Percentiles rank a stretch among this genome's conserved stretches.
These are phyloP conservation scores for Boletellus ananas DNA, from an alignment of 768 basidiomycete genomes.

Conservation along the genomic window DNA sequence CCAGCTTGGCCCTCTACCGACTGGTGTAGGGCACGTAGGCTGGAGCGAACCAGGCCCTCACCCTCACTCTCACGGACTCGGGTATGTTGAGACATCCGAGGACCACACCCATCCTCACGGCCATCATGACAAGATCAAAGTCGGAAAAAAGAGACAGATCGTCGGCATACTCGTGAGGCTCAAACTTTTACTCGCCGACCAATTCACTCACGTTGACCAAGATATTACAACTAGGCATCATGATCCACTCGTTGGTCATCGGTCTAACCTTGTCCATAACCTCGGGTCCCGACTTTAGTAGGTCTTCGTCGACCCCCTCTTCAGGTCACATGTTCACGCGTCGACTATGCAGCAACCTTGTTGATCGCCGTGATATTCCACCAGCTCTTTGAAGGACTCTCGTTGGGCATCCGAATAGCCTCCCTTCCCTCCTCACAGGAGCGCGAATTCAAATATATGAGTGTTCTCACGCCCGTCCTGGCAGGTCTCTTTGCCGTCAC, in stretches of 20 bases:
- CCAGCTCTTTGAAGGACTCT: conserved; percentile 81
- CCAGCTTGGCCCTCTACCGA: not conserved
- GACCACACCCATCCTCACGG: not conserved
- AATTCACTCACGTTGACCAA: conserved; percentile 25
- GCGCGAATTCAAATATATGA: conserved; percentile 17
- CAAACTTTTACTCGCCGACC: not conserved
- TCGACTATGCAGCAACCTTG: conserved; percentile 50
- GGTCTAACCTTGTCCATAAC: conserved; percentile 74
- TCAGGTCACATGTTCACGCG: not conserved
- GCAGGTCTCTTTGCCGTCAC: conserved; percentile 68
- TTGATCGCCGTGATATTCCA: conserved; percentile 76
- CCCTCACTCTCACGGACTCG: conserved; percentile 11
- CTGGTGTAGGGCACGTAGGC: not conserved
- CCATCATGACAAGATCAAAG: conserved; percentile 23
- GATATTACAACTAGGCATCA: conserved; percentile 81
- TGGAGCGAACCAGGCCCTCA: not conserved
- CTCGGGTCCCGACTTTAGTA: conserved; percentile 66
- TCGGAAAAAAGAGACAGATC: conserved; percentile 61
- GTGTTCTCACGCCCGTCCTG: conserved; percentile 49
- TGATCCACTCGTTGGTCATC: conserved; percentile 81
- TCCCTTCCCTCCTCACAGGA: conserved; percentile 47
- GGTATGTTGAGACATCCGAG: conserved; percentile 1
- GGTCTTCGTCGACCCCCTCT: conserved; percentile 24
- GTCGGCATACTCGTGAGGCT: conserved; percentile 63
- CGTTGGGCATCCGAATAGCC: conserved; percentile 77